A percentile compares a stretch with the other conserved stretches of the same genome.
Conservation (phyloP, 176 grass and related monocot genomes). For the Aegilops sharonensis region DNA sequence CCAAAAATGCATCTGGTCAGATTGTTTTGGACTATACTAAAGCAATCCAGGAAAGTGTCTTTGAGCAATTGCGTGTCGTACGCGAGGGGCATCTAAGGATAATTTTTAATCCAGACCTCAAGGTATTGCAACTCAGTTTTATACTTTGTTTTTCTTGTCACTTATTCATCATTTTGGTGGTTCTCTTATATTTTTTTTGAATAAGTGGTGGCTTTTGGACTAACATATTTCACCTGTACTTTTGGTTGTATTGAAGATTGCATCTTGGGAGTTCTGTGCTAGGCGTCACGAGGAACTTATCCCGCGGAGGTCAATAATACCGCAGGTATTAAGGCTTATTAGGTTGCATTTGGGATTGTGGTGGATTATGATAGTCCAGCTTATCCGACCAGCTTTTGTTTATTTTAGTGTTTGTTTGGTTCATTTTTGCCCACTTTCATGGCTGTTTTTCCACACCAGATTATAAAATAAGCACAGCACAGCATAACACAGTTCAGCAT, state of each 20-base stretch:
- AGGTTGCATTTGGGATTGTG: not conserved
- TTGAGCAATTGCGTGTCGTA: constrained; percentile 92
- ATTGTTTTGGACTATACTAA: constrained; percentile 97
- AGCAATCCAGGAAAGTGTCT: constrained; percentile 97
- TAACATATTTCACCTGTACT: constrained; percentile 26
- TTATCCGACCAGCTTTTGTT: not conserved
- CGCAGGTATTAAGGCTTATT: constrained; percentile 55
- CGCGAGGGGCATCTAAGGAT: constrained; percentile 94
- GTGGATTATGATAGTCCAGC: not conserved
- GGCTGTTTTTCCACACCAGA: not conserved
- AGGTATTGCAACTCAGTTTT: constrained; percentile 47
- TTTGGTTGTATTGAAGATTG: constrained; percentile 55
- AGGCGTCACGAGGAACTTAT: constrained; percentile 93
- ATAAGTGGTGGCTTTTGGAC: not conserved
- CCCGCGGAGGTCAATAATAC: constrained; percentile 86
- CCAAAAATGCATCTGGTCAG: constrained; percentile 82
- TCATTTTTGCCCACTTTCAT: not conserved
- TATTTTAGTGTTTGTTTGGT: not conserved
- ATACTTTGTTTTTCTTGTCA: constrained; percentile 7
- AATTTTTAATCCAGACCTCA: constrained; percentile 97
- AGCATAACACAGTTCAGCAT: not conserved
- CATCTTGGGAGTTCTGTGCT: constrained; percentile 97
- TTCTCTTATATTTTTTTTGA: not conserved
- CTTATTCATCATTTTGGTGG: not conserved
- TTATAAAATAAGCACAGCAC: not conserved